Conservation (phyloP, 768 basidiomycete genomes). For the Agaricus bisporus region DNA sequence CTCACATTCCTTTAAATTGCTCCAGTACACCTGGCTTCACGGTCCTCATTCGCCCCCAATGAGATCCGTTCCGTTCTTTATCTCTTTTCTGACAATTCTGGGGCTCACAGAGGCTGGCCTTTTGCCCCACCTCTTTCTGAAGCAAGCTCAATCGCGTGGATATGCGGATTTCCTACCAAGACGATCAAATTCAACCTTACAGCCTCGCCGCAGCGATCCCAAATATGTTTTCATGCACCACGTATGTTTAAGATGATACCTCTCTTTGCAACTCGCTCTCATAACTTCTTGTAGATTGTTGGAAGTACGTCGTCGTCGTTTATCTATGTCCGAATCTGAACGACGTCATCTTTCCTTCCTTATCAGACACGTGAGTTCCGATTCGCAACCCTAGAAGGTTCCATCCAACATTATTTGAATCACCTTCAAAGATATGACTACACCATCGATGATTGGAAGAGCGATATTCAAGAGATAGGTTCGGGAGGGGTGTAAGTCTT, state of each 20-base stretch:
- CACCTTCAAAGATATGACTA: constrained; percentile 30
- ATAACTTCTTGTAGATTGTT: constrained; percentile 28
- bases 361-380: constrained; percentile 35
- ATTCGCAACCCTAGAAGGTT: not conserved
- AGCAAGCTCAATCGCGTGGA: not conserved
- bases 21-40: constrained; percentile 12
- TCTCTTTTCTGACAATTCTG: constrained; percentile 3
- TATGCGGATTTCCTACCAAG: not conserved
- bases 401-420: not conserved
- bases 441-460: constrained; percentile 31
- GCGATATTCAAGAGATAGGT: constrained; percentile 34
- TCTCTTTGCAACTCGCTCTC: not conserved
- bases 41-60: constrained; percentile 11
- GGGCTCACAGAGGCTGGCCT: constrained; percentile 1
- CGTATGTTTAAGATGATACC: constrained; percentile 22
- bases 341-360: constrained; percentile 6
- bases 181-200: not conserved
- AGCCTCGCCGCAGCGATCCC: constrained; percentile 27
- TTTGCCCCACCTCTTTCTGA: not conserved
- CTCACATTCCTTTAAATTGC: constrained; percentile 12
- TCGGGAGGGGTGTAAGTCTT: constrained; percentile 35
- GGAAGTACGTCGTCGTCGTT: constrained; percentile 32
- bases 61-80: constrained; percentile 3
- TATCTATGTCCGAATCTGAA: not conserved
- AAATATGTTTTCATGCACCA: constrained; percentile 51